Evolutionary conservation across 306 rosid species (phyloP).

Genomic region (Medicago truncatula): MtrunA17r5.0-ANR NC_053043.1:1272001-1272500

Average conservation of each 20-base stretch:
- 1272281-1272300: conserved; percentile 86
- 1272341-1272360: conserved; percentile 77
- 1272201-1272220: conserved; percentile 81
- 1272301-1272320: conserved; percentile 79
- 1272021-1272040: conserved; percentile 10
- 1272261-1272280: conserved; percentile 77
- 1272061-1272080: conserved; percentile 42
- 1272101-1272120: conserved; percentile 71
- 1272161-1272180: conserved; percentile 84
- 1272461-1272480: conserved; percentile 75
- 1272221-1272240: conserved; percentile 80
- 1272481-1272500: conserved; percentile 24
- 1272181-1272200: conserved; percentile 78
- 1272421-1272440: conserved; percentile 70
- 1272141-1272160: conserved; percentile 71
- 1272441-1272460: conserved; percentile 75
- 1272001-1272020: neutral
- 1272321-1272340: conserved; percentile 70
- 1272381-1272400: conserved; percentile 77
- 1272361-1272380: conserved; percentile 77
- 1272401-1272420: conserved; percentile 74
- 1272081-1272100: conserved; percentile 84
- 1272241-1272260: conserved; percentile 72
- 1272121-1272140: conserved; percentile 70
- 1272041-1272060: conserved; percentile 9